Evolutionary conservation across 257 asterid genomes (phyloP), one percentile per base, ranked within the genome.

Genomic region (Solanum peruvianum): DNA sequence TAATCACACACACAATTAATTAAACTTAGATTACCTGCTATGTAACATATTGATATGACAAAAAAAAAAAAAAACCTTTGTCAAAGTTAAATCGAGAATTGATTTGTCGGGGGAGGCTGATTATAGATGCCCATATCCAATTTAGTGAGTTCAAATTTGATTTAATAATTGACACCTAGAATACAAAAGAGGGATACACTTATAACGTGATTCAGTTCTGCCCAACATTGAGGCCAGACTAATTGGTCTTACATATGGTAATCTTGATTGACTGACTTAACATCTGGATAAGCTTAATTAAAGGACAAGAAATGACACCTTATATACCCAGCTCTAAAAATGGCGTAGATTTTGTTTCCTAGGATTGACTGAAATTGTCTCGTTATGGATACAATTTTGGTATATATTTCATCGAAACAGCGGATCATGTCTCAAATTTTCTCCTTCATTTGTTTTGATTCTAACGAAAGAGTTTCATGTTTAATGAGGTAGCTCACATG

Each of bases 231-330:
- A 37, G 29, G 37, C 37, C n/a, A 47, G 77, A 73, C 58, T 47
- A 73, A 73, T 39, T 37, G 39, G 39, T 37, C 39, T 37, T 37
- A 37, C 39, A 82, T 47, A 35, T 62, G 64, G 86, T 39, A 60
- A 29, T 25, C 77, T 39, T 6, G 37, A 56, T 86, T 72, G 88
- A 87, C 75, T 85, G 91, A 89, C 31, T 73, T 25, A 86, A 85
- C 85, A 37, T 23, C 39, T 8, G 47, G 86, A 33, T 89, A 12
- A 49, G 86, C 49, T 77, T 56, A 14, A 52, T 18, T 39, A 31
- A 83, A 41, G 85, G 83, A 82, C 88, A 87, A 85, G 91, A 89
- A 87, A 78, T 80, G 89, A 87, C 91, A 33, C 39, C 42, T 44
- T 44, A 42, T 42, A 41, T 42, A 9, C 13, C 37, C 29, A 47